Evolutionary conservation across 2,329 filamentous ascomycete species (phyloP).

Genomic region (Claviceps maximensis): DNA sequence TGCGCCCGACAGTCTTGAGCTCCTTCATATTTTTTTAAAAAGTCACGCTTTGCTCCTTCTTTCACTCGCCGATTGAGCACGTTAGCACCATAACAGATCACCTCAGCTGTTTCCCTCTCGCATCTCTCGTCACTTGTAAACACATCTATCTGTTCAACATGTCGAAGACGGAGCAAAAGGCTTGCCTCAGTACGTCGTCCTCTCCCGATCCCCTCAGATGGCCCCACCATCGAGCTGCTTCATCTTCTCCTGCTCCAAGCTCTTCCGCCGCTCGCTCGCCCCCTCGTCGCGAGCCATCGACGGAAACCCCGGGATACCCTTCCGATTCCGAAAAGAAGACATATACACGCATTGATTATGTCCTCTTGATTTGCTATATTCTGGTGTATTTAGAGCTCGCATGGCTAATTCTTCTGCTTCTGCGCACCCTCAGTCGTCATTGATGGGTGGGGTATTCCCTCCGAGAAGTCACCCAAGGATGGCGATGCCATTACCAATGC

Average conservation of each 20-base stretch:
- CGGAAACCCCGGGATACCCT: background rate
- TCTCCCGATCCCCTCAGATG: constrained; percentile 16
- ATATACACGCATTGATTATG: constrained; percentile 17
- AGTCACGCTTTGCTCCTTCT: constrained; percentile 3
- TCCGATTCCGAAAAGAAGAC: background rate
- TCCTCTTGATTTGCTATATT: constrained; percentile 36
- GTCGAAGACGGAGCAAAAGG: constrained; percentile 45
- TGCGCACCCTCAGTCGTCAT: constrained; percentile 67
- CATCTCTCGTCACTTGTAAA: background rate
- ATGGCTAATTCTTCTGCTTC: constrained; percentile 45
- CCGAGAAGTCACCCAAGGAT: constrained; percentile 65
- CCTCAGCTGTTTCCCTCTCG: background rate
- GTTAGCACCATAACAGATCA: background rate
- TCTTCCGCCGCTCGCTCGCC: constrained; percentile 8
- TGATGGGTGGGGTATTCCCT: constrained; percentile 92
- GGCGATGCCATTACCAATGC: constrained; percentile 94
- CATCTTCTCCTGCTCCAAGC: constrained; percentile 2
- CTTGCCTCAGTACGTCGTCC: constrained; percentile 46
- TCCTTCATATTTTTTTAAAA: background rate
- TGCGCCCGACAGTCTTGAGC: background rate
- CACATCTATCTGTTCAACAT: constrained; percentile 21
- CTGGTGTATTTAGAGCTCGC: constrained; percentile 43
- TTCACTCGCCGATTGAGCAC: constrained; percentile 1
- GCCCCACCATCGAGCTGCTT: constrained; percentile 9
- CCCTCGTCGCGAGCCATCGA: constrained; percentile 9